Evolutionary conservation across 2,329 filamentous ascomycete species (phyloP).

Genomic region (Apiospora arundinis): DNA sequence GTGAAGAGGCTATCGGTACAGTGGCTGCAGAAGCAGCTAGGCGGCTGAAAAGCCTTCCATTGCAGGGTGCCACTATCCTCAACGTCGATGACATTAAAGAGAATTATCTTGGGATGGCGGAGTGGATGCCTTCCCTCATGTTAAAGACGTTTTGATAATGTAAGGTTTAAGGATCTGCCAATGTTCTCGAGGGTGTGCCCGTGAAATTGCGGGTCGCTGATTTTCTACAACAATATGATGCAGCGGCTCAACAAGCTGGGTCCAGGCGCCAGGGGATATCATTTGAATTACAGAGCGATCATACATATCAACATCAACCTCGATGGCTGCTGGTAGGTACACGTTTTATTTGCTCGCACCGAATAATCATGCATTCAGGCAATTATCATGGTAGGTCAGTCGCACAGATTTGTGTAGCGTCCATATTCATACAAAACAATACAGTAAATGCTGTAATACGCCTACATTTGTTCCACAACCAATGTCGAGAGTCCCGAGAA

Average conservation of each 20-base stretch:
- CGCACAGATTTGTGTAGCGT: slow-evolving; percentile 14
- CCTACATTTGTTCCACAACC: slow-evolving; percentile 5
- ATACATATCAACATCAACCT: background rate
- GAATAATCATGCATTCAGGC: background rate
- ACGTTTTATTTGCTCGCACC: background rate
- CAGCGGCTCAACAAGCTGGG: slow-evolving; percentile 6
- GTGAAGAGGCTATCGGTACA: background rate
- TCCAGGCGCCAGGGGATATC: background rate
- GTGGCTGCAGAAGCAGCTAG: slow-evolving; percentile 23
- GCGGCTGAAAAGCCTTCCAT: slow-evolving; percentile 33
- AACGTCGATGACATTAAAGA: slow-evolving; percentile 27
- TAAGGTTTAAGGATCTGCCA: background rate
- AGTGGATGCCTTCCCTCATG: background rate
- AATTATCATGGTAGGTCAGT: background rate
- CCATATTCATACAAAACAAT: slow-evolving; percentile 29
- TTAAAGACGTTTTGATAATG: background rate
- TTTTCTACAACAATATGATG: background rate
- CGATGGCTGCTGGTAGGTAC: background rate
- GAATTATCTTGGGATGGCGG: background rate
- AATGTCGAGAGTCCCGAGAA: slow-evolving; percentile 3
- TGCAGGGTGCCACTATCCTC: slow-evolving; percentile 33
- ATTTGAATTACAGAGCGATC: background rate
- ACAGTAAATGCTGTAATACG: slow-evolving; percentile 19
- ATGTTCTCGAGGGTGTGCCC: background rate
- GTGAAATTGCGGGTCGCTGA: slow-evolving; percentile 13